Evolutionary conservation across 2,329 filamentous ascomycete genomes (phyloP).

Genomic region (Lasiodiplodia hormozganensis): DNA sequence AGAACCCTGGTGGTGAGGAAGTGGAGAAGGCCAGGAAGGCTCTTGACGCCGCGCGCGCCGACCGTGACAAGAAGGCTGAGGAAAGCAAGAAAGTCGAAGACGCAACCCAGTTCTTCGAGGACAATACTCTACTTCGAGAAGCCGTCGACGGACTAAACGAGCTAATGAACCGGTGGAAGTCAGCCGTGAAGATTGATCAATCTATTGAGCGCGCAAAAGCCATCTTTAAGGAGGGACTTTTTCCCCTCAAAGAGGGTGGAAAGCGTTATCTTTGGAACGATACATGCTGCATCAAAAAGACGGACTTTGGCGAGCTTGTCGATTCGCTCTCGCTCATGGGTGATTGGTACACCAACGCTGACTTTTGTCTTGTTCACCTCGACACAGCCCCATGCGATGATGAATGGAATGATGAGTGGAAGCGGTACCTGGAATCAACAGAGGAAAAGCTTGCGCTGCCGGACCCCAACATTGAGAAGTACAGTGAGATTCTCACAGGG

Average conservation of each 20-base stretch:
- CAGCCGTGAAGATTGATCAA: not conserved
- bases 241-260: not conserved
- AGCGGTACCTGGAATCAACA: not conserved
- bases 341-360: constrained; percentile 1
- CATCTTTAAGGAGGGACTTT: not conserved
- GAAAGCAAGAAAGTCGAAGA: not conserved
- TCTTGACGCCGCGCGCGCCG: not conserved
- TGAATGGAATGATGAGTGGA: not conserved
- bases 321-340: not conserved
- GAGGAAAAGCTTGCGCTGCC: not conserved
- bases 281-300: constrained; percentile 2
- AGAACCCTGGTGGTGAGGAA: constrained; percentile 27
- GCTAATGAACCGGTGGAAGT: not conserved
- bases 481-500: not conserved
- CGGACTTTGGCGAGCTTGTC: not conserved
- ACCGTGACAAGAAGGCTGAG: not conserved
- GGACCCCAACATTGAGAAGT: not conserved
- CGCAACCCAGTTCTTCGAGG: not conserved
- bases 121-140: not conserved
- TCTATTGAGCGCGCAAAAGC: not conserved
- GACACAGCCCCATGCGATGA: not conserved
- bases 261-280: constrained; percentile 5
- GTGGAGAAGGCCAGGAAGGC: not conserved
- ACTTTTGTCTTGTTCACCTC: constrained; percentile 7
- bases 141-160: not conserved